Conservation (phyloP, 2,329 filamentous ascomycete species). For the Curvularia spicifera region DNA sequence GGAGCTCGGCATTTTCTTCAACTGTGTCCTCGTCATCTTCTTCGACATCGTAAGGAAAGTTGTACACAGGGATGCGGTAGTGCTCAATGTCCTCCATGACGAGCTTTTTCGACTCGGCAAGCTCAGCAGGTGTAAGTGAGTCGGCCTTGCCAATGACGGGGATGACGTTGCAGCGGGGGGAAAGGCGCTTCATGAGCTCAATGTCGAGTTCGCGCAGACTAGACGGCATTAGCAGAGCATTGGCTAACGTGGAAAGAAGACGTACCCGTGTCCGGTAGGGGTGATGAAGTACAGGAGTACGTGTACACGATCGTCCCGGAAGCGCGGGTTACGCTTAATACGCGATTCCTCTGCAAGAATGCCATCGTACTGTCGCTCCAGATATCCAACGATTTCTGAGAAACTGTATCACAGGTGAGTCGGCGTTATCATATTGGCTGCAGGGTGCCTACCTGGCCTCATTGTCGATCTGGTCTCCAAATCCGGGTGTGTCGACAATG, state of each 20-base stretch:
- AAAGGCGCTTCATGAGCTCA: slow-evolving; percentile 98
- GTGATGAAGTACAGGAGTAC: slow-evolving; percentile 99
- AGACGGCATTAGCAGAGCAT: slow-evolving; percentile 24
- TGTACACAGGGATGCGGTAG: slow-evolving; percentile 99
- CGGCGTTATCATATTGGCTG: neutral
- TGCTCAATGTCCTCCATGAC: slow-evolving; percentile 99
- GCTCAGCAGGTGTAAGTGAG: slow-evolving; percentile 91
- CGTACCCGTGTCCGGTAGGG: slow-evolving; percentile 91
- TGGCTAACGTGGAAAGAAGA: slow-evolving; percentile 13
- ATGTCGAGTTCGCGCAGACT: slow-evolving; percentile 98
- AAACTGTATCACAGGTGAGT: slow-evolving; percentile 67
- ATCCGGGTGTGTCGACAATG: slow-evolving; percentile 97
- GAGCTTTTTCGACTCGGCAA: slow-evolving; percentile 99
- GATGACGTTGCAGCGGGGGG: slow-evolving; percentile 97
- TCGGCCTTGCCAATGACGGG: slow-evolving; percentile 98
- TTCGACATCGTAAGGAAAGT: slow-evolving; percentile 99
- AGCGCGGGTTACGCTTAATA: slow-evolving; percentile 99
- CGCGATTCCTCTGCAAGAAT: slow-evolving; percentile 98
- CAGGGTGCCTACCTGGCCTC: slow-evolving; percentile 77
- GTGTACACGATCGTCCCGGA: slow-evolving; percentile 98
- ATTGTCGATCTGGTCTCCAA: slow-evolving; percentile 99
- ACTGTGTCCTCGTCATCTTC: slow-evolving; percentile 99
- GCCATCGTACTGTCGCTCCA: slow-evolving; percentile 99
- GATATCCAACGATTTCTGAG: slow-evolving; percentile 95
- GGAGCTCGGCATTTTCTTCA: slow-evolving; percentile 96